phyloP scores from a whole-genome alignment of 1,284 basidiomycete genomes.

The Trichosporon sp. region DNA sequence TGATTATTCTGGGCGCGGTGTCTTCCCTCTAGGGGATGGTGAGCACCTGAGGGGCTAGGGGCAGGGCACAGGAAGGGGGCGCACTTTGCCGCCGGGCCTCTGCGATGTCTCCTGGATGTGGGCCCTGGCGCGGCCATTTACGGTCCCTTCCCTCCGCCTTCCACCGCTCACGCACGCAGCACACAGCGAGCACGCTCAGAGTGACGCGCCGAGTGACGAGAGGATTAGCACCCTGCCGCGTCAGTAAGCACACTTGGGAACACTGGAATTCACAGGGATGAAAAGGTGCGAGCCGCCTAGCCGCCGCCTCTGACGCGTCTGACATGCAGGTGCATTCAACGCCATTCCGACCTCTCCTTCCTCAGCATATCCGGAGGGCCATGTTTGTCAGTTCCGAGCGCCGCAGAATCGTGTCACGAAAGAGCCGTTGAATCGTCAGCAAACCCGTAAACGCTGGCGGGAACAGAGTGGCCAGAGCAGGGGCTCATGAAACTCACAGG shows the following conservation, averaged over 20 bases:
- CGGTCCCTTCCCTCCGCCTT: not conserved
- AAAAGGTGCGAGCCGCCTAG: not conserved
- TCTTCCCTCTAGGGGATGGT: not conserved
- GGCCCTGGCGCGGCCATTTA: constrained; percentile 8
- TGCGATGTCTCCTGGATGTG: no score
- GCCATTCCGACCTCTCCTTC: not conserved
- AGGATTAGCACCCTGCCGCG: not conserved
- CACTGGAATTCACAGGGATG: not conserved
- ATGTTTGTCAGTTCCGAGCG: not conserved
- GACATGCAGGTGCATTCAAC: not conserved
- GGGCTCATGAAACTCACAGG: not conserved
- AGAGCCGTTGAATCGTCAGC: not conserved
- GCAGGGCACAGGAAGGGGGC: not conserved
- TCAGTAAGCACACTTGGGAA: constrained; percentile 1
- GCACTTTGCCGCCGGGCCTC: not conserved
- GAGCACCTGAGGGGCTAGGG: not conserved
- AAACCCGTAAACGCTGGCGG: no score
- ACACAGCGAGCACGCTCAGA: not conserved
- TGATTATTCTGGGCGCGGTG: constrained; percentile 2
- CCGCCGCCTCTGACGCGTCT: constrained; percentile 2
- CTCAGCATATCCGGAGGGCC: not conserved
- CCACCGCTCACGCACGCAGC: not conserved
- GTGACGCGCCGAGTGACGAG: not conserved
- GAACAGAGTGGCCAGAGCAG: not conserved
- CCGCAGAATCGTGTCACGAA: not conserved